Evolutionary conservation across 2,329 filamentous ascomycete genomes (phyloP).

Genomic region (Alternaria sp.): DNA sequence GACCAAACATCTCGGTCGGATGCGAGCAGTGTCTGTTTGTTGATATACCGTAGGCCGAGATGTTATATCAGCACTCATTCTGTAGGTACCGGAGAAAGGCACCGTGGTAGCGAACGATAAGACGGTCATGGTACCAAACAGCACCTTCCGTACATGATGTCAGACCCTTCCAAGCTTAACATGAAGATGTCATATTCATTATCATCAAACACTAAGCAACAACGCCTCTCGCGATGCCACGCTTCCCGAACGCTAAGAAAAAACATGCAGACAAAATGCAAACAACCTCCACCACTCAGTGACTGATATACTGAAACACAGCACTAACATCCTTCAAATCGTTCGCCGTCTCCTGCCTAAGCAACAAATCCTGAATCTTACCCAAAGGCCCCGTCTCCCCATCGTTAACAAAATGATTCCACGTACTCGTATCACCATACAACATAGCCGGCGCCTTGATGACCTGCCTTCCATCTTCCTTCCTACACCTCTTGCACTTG

Average conservation of each 20-base stretch:
- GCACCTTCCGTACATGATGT: too few species aligned
- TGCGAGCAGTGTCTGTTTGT: too few species aligned
- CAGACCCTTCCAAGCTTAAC: background rate
- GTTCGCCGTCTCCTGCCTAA: slow-evolving; percentile 84
- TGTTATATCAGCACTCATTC: too few species aligned
- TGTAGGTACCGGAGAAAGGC: too few species aligned
- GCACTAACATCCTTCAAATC: slow-evolving; percentile 77
- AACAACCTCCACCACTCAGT: slow-evolving; percentile 58
- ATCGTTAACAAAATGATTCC: slow-evolving; percentile 95
- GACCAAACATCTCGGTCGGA: background rate
- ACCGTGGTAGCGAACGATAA: too few species aligned
- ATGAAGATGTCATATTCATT: background rate
- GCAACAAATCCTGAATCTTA: slow-evolving; percentile 87
- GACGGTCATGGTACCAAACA: too few species aligned
- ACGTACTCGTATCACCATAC: slow-evolving; percentile 98
- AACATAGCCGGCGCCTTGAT: slow-evolving; percentile 94
- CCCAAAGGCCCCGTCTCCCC: slow-evolving; percentile 72
- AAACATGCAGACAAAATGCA: slow-evolving; percentile 2
- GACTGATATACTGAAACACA: slow-evolving; percentile 98
- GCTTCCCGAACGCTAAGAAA: slow-evolving; percentile 1
- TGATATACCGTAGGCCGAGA: background rate
- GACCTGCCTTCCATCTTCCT: slow-evolving; percentile 83
- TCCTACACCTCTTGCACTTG: slow-evolving; percentile 91
- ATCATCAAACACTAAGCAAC: background rate
- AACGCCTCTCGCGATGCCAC: background rate